Base-by-base conservation (phyloP, 176 grass and related monocot species). In the Oryza brachyantha region DNA sequence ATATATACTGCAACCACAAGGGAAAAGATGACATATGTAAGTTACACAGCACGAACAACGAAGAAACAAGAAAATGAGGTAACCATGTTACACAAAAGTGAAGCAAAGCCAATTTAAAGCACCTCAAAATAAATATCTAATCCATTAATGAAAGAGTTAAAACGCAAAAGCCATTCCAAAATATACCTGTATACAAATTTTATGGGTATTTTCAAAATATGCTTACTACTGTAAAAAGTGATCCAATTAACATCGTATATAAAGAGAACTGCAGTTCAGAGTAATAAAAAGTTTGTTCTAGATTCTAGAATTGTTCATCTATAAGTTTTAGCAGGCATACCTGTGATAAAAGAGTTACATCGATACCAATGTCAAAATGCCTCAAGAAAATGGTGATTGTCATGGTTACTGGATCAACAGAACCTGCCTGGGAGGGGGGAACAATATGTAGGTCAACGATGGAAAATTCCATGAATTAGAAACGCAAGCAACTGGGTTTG, bases 311-410 rank as follows among this genome's bases (percentile, higher is more conserved):
- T 66, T 66, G 19, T 72, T 57, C n/a, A 57, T 8, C 21, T 57
- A 70, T 37, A 55, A 65, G 64, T 28, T 46, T 66, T 8, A 57
- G n/a, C 36, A 71, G 38, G 70, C 46, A 50, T 76, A 91, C 96
- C 83, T 95, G 96, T 61, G 92, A 99, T 50, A 95, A 84, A 66
- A 95, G 92, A 52, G 92, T 59, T 69, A 87, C 92, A 88, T 99
- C 85, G 42, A 99, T 95, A 76, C 96, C 96, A 61, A 99, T 99
- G 80, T 99, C 96, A 84, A 95, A 95, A 78, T 83, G 91, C 79
- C 91, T 91, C 81, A 99, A 87, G 81, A 99, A 99, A 74, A 95
- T 93, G 14, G 90, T 99, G 73, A 99, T 93, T n/a, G 88, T 89
- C 92, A 91, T 91, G 16, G 96, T 99, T 75, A 99, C 96, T 55